Evolutionary conservation across 129 eudicot species (phyloP).

Genomic region (Flaveria trinervia): DNA sequence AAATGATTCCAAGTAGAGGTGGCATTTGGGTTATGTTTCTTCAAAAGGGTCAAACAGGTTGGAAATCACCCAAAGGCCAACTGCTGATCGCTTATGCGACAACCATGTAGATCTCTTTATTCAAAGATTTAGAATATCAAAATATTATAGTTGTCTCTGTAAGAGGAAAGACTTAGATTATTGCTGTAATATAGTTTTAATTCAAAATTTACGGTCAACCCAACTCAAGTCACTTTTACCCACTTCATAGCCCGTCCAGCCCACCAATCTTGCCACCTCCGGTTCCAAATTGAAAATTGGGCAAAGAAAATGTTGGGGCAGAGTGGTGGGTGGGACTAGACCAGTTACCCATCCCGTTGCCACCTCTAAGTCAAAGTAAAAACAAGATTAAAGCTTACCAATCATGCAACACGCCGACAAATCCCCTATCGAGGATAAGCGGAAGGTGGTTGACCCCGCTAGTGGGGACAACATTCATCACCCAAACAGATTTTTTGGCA

Average conservation of each 20-base stretch:
- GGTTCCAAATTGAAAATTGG: not conserved
- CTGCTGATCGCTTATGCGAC: not conserved
- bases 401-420: slow-evolving; percentile 87
- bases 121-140: not conserved
- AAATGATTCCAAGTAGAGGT: not conserved
- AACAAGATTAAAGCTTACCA: slow-evolving; percentile 52
- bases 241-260: not conserved
- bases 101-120: not conserved
- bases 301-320: not conserved
- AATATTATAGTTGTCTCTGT: no score
- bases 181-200: not conserved
- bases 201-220: not conserved
- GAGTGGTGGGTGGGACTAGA: not conserved
- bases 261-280: not conserved
- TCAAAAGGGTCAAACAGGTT: not conserved
- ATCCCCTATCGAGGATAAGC: slow-evolving; percentile 85
- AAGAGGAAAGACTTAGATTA: not conserved
- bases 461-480: slow-evolving; percentile 94
- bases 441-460: slow-evolving; percentile 79
- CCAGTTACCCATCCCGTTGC: not conserved
- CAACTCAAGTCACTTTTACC: not conserved
- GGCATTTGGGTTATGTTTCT: not conserved
- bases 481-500: slow-evolving; percentile 91
- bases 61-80: not conserved
- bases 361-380: not conserved